Percentiles rank a stretch among this genome's conserved stretches.
phyloP scores from a whole-genome alignment of 352 stramenopile species.

The Phytophthora kernoviae region DNA sequence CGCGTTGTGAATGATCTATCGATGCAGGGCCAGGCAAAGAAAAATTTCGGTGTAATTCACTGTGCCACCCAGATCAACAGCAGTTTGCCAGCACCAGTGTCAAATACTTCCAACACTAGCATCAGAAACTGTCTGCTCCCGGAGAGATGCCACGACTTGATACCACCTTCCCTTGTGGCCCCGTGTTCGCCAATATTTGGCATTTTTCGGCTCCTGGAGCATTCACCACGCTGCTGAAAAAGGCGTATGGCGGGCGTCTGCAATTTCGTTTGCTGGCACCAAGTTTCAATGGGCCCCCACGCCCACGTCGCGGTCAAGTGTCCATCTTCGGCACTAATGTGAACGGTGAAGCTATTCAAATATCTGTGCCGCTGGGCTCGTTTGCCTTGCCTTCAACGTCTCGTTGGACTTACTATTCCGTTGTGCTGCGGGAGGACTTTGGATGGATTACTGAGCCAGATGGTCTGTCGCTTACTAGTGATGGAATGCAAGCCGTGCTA shows the following conservation, averaged over 20 bases:
- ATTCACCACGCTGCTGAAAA: slow-evolving; percentile 38
- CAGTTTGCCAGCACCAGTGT: background rate
- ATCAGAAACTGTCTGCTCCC: slow-evolving; percentile 30
- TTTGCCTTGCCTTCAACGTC: slow-evolving; percentile 50
- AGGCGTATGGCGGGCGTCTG: slow-evolving; percentile 63
- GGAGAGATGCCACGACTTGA: slow-evolving; percentile 48
- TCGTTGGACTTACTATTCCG: slow-evolving; percentile 69
- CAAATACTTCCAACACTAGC: slow-evolving; percentile 4
- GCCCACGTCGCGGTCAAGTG: slow-evolving; percentile 56
- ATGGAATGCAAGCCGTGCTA: slow-evolving; percentile 43
- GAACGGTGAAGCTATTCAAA: slow-evolving; percentile 19
- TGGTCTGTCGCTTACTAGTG: slow-evolving; percentile 29
- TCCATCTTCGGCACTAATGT: slow-evolving; percentile 40
- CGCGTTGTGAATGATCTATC: slow-evolving; percentile 54
- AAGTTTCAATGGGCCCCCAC: slow-evolving; percentile 68
- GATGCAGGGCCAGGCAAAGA: slow-evolving; percentile 44
- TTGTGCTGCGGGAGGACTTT: slow-evolving; percentile 76
- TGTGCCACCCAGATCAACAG: slow-evolving; percentile 17
- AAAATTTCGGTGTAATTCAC: slow-evolving; percentile 48
- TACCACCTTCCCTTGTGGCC: slow-evolving; percentile 60
- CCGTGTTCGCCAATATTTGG: slow-evolving; percentile 74
- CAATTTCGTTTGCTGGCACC: slow-evolving; percentile 73
- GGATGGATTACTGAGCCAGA: slow-evolving; percentile 68
- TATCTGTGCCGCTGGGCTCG: slow-evolving; percentile 55
- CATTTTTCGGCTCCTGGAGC: slow-evolving; percentile 51